Evolutionary conservation across 2,329 filamentous ascomycete species (phyloP).

Genomic region (Cladophialophora yegresii): DNA sequence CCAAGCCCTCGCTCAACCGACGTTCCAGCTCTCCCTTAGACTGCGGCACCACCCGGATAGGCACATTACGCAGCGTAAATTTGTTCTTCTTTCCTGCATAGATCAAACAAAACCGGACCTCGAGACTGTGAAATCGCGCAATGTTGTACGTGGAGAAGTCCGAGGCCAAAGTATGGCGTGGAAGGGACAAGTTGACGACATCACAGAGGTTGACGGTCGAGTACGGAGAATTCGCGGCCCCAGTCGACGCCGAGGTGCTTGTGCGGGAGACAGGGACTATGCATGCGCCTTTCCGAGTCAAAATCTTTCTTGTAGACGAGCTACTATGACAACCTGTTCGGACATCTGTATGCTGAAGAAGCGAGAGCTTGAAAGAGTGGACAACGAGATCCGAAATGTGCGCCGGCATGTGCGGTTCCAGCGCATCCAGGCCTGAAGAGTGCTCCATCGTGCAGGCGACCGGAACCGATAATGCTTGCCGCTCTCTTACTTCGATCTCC

Average conservation of each 20-base stretch:
- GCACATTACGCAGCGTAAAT: background rate
- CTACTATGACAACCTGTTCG: conserved; percentile 14
- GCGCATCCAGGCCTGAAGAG: background rate
- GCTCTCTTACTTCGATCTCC: conserved; percentile 6
- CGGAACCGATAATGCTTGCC: conserved; percentile 12
- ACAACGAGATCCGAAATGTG: background rate
- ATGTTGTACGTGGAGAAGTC: conserved; percentile 31
- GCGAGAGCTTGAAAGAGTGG: conserved; percentile 16
- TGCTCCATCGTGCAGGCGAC: background rate
- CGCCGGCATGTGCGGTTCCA: background rate
- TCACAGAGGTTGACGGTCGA: conserved; percentile 17
- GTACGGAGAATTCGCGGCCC: background rate
- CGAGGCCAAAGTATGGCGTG: conserved; percentile 1
- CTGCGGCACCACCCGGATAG: background rate
- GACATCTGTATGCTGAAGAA: conserved; percentile 19
- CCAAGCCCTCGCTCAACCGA: background rate
- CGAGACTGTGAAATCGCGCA: conserved; percentile 16
- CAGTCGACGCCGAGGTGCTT: background rate
- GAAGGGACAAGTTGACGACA: conserved; percentile 11
- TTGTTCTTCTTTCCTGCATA: conserved; percentile 15
- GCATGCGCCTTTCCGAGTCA: conserved; percentile 13
- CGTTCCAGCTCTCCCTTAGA: background rate
- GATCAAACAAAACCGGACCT: conserved; percentile 9
- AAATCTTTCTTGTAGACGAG: conserved; percentile 8
- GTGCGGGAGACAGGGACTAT: conserved; percentile 7